Conservation (phyloP, 371 early-diverging fungal genomes). For the Syncephalis plumigaleata region DNA sequence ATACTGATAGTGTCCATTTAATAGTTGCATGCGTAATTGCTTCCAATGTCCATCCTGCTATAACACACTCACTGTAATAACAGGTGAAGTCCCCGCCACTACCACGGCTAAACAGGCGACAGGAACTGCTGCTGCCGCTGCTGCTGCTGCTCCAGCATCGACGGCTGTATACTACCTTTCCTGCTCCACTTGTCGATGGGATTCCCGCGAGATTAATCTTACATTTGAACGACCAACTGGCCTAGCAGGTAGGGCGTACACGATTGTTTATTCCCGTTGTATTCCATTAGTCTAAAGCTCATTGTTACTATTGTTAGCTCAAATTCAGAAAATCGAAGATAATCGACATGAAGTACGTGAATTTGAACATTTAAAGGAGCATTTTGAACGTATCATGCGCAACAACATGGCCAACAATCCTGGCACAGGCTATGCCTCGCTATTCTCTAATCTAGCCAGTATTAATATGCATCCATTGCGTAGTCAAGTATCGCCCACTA, state of each 20-base stretch:
- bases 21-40: slow-evolving; percentile 83
- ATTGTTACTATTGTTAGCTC: slow-evolving; percentile 27
- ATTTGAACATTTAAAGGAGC: slow-evolving; percentile 64
- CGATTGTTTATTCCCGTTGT: too few species aligned
- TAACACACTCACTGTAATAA: slow-evolving; percentile 68
- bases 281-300: too few species aligned
- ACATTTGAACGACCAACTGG: slow-evolving; percentile 87
- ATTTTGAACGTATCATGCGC: slow-evolving; percentile 53
- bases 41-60: slow-evolving; percentile 85
- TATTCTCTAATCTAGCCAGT: slow-evolving; percentile 12
- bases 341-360: slow-evolving; percentile 53
- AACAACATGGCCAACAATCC: slow-evolving; percentile 11
- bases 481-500: slow-evolving; percentile 1
- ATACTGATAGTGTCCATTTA: not conserved
- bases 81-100: too few species aligned
- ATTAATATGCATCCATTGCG: not conserved
- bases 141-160: slow-evolving; percentile 5
- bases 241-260: slow-evolving; percentile 38
- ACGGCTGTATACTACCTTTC: slow-evolving; percentile 33
- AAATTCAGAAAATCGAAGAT: slow-evolving; percentile 59
- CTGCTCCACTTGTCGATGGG: slow-evolving; percentile 85
- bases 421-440: slow-evolving; percentile 8
- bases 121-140: slow-evolving; percentile 8
- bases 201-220: slow-evolving; percentile 72
- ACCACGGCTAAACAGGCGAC: slow-evolving; percentile 32